Evolutionary conservation across 306 rosid species (phyloP).

Genomic region (Fragaria ananassa): DNA sequence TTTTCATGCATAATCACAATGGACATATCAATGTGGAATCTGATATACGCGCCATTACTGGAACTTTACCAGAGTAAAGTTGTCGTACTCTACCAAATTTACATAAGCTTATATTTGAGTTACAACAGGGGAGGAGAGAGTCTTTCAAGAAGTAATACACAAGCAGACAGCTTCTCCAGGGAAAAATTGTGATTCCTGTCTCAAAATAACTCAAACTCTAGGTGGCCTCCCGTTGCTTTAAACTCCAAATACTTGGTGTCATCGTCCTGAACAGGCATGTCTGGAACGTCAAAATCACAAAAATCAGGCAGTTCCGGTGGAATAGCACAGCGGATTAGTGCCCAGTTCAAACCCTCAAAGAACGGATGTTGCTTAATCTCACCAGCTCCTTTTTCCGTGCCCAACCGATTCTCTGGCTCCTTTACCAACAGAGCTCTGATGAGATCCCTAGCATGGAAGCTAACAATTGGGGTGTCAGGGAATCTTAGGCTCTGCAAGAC

Average conservation of each 20-base stretch:
- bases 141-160: slow-evolving; percentile 25
- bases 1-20: not conserved
- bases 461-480: slow-evolving; percentile 65
- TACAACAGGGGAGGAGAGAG: slow-evolving; percentile 29
- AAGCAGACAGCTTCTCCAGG: slow-evolving; percentile 33
- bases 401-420: slow-evolving; percentile 79
- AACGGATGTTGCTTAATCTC: slow-evolving; percentile 88
- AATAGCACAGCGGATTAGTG: slow-evolving; percentile 67
- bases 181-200: slow-evolving; percentile 1
- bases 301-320: slow-evolving; percentile 81
- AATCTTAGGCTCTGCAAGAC: slow-evolving; percentile 63
- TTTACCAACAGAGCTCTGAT: slow-evolving; percentile 69
- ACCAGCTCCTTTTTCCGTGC: slow-evolving; percentile 78
- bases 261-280: slow-evolving; percentile 39
- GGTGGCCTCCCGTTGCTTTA: slow-evolving; percentile 55
- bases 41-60: slow-evolving; percentile 4
- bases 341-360: slow-evolving; percentile 89
- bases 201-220: slow-evolving; percentile 83
- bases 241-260: slow-evolving; percentile 56
- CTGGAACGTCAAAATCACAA: slow-evolving; percentile 51
- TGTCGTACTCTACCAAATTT: slow-evolving; percentile 42
- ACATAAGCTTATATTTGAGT: slow-evolving; percentile 42
- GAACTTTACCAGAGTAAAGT: slow-evolving; percentile 22
- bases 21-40: not conserved
- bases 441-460: slow-evolving; percentile 79